These are phyloP conservation scores for Ceratorhiza oryzae-sativae DNA, from an alignment of 1,284 basidiomycete species.

Conservation along the genomic window DNA sequence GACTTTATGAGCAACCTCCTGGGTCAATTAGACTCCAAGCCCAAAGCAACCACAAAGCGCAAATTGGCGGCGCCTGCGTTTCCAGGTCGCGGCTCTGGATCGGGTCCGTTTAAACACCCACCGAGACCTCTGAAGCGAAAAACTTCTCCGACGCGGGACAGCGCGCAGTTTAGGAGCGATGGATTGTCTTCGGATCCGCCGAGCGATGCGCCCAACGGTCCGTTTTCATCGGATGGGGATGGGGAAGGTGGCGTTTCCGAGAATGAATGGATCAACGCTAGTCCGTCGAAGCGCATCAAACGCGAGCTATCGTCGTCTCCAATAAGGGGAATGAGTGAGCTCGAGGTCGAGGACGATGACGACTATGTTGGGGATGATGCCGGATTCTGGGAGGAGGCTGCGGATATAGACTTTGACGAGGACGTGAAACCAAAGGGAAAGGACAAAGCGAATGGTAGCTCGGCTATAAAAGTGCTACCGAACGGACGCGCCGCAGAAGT, in stretches of 20 bases:
- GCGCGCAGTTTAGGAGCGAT: conserved; percentile 4
- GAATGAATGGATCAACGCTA: conserved; percentile 28
- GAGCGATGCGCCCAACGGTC: conserved; percentile 46
- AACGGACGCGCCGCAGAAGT: conserved; percentile 46
- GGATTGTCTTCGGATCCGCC: conserved; percentile 22
- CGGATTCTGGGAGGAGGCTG: conserved; percentile 45
- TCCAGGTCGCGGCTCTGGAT: conserved; percentile 47
- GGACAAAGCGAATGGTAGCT: conserved; percentile 46
- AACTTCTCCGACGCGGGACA: conserved; percentile 29
- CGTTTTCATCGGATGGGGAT: conserved; percentile 40
- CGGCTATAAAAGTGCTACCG: conserved; percentile 45
- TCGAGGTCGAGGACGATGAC: conserved; percentile 53
- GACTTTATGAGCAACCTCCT: conserved; percentile 86
- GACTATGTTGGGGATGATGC: conserved; percentile 51
- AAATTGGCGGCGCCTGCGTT: conserved; percentile 75
- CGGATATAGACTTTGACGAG: conserved; percentile 41
- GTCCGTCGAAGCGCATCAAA: conserved; percentile 25
- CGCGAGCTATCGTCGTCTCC: conserved; percentile 16
- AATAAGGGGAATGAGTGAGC: neutral
- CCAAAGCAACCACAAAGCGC: conserved; percentile 55
- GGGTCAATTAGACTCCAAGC: conserved; percentile 63
- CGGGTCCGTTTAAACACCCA: conserved; percentile 45
- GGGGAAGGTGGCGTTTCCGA: conserved; percentile 11
- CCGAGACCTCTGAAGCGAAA: conserved; percentile 42
- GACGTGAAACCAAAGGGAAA: conserved; percentile 44